Conservation (phyloP, 2,329 filamentous ascomycete species). For the Xylariaceae sp. region DNA sequence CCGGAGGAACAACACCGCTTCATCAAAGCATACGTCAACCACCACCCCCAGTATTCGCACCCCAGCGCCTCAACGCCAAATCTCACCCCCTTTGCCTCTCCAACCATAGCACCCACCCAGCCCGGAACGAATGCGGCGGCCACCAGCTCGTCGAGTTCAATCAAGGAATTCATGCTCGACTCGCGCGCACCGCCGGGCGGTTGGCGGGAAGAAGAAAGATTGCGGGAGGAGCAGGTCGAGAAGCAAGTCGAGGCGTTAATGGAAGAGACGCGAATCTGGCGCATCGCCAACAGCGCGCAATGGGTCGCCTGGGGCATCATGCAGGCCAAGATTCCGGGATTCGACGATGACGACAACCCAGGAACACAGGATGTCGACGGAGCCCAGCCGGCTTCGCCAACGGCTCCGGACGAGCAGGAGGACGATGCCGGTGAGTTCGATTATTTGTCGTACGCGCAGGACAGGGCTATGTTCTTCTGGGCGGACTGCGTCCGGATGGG, state of each 20-base stretch:
- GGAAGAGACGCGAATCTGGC: constrained; percentile 82
- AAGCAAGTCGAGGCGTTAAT: constrained; percentile 70
- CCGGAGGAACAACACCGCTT: constrained; percentile 82
- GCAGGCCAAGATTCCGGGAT: constrained; percentile 82
- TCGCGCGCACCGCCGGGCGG: constrained; percentile 60
- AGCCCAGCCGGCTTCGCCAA: background rate
- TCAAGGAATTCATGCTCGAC: constrained; percentile 81
- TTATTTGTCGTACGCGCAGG: constrained; percentile 88
- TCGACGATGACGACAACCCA: constrained; percentile 51
- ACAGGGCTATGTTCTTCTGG: constrained; percentile 92
- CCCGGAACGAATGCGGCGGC: constrained; percentile 42
- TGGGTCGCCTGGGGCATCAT: constrained; percentile 98
- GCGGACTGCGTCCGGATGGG: constrained; percentile 82
- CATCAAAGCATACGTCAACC: constrained; percentile 82
- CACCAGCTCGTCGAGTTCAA: constrained; percentile 50
- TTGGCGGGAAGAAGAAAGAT: constrained; percentile 63
- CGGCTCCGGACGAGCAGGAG: constrained; percentile 43
- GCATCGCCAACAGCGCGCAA: constrained; percentile 81
- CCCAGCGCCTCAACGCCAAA: constrained; percentile 54
- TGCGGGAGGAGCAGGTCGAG: constrained; percentile 66
- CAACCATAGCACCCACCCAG: constrained; percentile 34
- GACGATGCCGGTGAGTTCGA: constrained; percentile 74
- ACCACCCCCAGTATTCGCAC: constrained; percentile 69
- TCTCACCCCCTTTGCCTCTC: constrained; percentile 48
- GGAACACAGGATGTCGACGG: constrained; percentile 15